Percentiles rank a stretch among this genome's conserved stretches.
These are phyloP conservation scores for Streptanthus diversifolius DNA, from an alignment of 345 rosid species.

Conservation along the genomic window DNA sequence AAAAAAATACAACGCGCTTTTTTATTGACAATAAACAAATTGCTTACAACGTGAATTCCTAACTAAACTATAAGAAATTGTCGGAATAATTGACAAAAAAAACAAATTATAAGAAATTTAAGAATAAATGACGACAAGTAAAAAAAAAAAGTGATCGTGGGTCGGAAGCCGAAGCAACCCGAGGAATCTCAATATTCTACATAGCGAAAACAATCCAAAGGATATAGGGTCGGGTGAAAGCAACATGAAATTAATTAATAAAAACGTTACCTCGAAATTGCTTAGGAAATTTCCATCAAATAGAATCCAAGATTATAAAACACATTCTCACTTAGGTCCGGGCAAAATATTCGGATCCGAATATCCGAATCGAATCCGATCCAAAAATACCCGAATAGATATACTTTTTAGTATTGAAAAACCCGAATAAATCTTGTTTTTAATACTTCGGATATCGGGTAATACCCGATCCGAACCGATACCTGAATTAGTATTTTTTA, in stretches of 20 bases:
- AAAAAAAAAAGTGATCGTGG: not conserved
- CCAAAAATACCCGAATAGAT: no score
- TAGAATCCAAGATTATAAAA: constrained; percentile 24
- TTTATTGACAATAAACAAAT: not conserved
- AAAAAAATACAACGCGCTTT: no score
- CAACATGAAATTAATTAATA: constrained; percentile 3
- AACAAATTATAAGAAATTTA: not conserved
- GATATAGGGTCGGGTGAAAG: constrained; percentile 21
- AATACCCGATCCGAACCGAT: no score
- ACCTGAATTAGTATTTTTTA: no score
- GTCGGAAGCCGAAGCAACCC: not conserved
- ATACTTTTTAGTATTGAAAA: no score
- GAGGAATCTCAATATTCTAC: not conserved
- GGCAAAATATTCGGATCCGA: no score
- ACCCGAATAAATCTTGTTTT: no score
- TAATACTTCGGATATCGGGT: no score
- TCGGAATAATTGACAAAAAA: not conserved
- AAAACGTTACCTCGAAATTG: constrained; percentile 11
- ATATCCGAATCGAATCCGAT: no score
- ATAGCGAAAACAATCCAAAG: constrained; percentile 1
- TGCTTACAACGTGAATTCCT: not conserved
- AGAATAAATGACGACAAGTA: not conserved
- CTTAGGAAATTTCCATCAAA: constrained; percentile 28
- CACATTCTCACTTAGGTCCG: constrained; percentile 14
- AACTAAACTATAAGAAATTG: not conserved